Evolutionary conservation across 495 filamentous ascomycete species (phyloP).

Genomic region (Neurospora hispaniola): DNA sequence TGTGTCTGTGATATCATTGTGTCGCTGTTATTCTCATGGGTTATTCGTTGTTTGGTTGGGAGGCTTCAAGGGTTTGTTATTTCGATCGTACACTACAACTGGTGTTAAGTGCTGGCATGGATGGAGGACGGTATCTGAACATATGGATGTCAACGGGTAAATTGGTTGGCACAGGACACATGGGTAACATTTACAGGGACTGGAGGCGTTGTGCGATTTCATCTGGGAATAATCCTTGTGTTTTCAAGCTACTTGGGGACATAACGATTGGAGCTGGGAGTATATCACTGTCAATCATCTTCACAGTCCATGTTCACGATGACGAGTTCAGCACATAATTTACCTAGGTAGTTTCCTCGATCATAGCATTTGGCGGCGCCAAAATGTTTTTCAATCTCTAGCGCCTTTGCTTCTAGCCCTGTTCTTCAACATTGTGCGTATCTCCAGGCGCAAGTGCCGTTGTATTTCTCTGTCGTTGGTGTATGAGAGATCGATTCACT

Average conservation of each 20-base stretch:
- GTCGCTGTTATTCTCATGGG: background rate
- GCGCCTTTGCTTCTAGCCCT: background rate
- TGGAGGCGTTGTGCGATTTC: background rate
- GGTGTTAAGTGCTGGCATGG: background rate
- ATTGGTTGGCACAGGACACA: background rate
- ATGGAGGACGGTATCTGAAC: background rate
- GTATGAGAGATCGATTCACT: background rate
- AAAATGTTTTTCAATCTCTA: background rate
- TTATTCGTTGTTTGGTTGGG: background rate
- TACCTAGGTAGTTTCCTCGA: background rate
- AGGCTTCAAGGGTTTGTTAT: background rate
- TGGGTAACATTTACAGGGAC: background rate
- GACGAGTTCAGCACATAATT: background rate
- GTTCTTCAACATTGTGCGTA: background rate
- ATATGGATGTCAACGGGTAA: background rate
- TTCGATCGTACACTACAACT: background rate
- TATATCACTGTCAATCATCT: background rate
- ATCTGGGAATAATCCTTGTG: rapidly evolving
- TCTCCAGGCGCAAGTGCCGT: background rate
- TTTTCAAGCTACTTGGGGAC: background rate
- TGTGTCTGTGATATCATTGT: background rate
- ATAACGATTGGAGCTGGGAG: background rate
- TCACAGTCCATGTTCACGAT: background rate
- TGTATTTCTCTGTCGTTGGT: background rate
- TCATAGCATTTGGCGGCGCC: background rate